These are phyloP conservation scores for Penicillium odoratum DNA, from an alignment of 495 filamentous ascomycete genomes.

Conservation along the genomic window DNA sequence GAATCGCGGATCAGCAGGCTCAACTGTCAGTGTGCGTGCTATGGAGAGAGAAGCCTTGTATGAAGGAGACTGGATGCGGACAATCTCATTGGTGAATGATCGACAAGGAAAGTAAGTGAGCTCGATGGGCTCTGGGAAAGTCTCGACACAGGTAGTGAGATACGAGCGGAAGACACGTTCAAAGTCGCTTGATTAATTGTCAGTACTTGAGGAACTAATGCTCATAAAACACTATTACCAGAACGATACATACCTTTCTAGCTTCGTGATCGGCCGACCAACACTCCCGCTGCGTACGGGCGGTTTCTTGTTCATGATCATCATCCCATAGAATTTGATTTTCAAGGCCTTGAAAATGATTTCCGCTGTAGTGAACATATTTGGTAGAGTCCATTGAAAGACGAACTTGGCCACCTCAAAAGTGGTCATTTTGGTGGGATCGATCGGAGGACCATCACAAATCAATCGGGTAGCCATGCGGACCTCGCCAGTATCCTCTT, in stretches of 20 bases:
- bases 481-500: slow-evolving; percentile 1
- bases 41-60: not conserved
- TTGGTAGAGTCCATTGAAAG: not conserved
- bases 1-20: not conserved
- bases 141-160: not conserved
- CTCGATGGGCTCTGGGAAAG: not conserved
- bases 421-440: slow-evolving; percentile 2
- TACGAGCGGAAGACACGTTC: slow-evolving; percentile 1
- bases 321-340: not conserved
- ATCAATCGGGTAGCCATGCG: slow-evolving; percentile 1
- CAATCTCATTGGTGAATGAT: slow-evolving; percentile 1
- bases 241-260: not conserved
- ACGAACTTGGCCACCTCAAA: not conserved
- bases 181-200: not conserved
- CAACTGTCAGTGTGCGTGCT: not conserved
- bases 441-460: slow-evolving; percentile 1
- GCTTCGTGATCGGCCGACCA: not conserved
- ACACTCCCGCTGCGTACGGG: slow-evolving; percentile 1
- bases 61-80: not conserved
- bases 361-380: not conserved
- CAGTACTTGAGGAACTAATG: not conserved
- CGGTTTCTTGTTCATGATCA: not conserved
- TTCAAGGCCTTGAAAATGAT: slow-evolving; percentile 2
- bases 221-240: too few relatives aligned
- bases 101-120: slow-evolving; percentile 1